Conservation (phyloP, 306 rosid species). For the Gillenia trifoliata region DNA sequence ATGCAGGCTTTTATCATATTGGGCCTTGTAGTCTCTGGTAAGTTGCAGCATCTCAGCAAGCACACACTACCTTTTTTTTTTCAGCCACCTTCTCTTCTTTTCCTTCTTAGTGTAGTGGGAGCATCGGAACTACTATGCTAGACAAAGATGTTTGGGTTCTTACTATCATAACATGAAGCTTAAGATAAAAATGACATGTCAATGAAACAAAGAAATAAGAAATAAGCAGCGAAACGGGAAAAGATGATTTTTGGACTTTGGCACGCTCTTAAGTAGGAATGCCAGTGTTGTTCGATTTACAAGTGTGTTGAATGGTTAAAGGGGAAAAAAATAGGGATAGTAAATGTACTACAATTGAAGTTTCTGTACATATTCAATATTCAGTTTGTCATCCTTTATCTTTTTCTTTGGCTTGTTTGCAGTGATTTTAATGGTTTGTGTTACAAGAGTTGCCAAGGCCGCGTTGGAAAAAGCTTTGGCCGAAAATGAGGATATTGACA, state of each 20-base stretch:
- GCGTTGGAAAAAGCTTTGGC: constrained; percentile 87
- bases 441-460: constrained; percentile 76
- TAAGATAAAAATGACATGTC: not conserved
- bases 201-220: not conserved
- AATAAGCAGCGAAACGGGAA: not conserved
- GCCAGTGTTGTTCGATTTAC: not conserved
- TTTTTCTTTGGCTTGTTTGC: constrained; percentile 31
- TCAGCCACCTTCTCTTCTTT: not conserved
- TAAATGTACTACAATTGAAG: not conserved
- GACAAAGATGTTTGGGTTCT: not conserved
- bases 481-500: constrained; percentile 49
- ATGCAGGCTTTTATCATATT: constrained; percentile 72
- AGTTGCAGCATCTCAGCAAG: constrained; percentile 25
- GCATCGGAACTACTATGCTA: not conserved
- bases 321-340: not conserved
- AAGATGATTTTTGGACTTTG: not conserved
- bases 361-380: not conserved
- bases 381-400: not conserved
- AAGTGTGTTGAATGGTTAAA: not conserved
- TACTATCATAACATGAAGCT: not conserved
- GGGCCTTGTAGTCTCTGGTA: constrained; percentile 72
- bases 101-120: not conserved
- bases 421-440: constrained; percentile 66
- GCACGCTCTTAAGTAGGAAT: not conserved
- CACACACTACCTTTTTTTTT: not conserved